A percentile compares a stretch with the other conserved stretches of the same genome.
These are phyloP conservation scores for Colletotrichum sp. DNA, from an alignment of 2,329 filamentous ascomycete genomes.

Conservation along the genomic window DNA sequence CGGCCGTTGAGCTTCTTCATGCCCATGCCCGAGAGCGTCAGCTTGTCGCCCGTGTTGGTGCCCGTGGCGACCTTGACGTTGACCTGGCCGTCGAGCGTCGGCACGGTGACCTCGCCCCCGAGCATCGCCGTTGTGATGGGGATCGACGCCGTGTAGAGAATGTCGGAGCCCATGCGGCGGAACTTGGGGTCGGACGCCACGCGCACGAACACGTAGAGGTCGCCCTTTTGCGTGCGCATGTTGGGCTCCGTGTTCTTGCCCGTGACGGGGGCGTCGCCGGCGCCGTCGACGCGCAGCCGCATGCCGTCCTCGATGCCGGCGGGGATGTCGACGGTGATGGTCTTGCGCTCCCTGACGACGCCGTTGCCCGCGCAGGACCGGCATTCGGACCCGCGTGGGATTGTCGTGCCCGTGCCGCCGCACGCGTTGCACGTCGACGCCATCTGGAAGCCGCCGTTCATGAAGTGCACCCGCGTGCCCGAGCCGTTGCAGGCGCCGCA, in stretches of 20 bases:
- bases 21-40: constrained; percentile 88
- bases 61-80: constrained; percentile 91
- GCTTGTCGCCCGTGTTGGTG: constrained; percentile 89
- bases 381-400: constrained; percentile 84
- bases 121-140: constrained; percentile 92
- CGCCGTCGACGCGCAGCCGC: constrained; percentile 82
- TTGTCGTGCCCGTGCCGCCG: constrained; percentile 76
- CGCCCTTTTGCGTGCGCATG: constrained; percentile 73
- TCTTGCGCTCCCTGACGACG: constrained; percentile 81
- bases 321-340: constrained; percentile 88
- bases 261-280: constrained; percentile 85
- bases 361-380: constrained; percentile 80
- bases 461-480: constrained; percentile 84
- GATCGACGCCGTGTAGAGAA: constrained; percentile 89
- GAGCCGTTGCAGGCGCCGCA: constrained; percentile 87
- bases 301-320: constrained; percentile 97
- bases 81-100: constrained; percentile 88
- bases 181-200: constrained; percentile 93
- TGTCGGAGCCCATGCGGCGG: constrained; percentile 83
- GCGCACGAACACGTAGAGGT: constrained; percentile 89
- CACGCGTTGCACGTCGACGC: constrained; percentile 85
- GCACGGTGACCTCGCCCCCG: constrained; percentile 87
- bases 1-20: constrained; percentile 85
- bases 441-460: constrained; percentile 96
- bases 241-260: constrained; percentile 70